A percentile compares a stretch with the other conserved stretches of the same genome.
Evolutionary conservation across 768 basidiomycete species (phyloP).

Genomic region (Tylopilus subfusipes): DNA sequence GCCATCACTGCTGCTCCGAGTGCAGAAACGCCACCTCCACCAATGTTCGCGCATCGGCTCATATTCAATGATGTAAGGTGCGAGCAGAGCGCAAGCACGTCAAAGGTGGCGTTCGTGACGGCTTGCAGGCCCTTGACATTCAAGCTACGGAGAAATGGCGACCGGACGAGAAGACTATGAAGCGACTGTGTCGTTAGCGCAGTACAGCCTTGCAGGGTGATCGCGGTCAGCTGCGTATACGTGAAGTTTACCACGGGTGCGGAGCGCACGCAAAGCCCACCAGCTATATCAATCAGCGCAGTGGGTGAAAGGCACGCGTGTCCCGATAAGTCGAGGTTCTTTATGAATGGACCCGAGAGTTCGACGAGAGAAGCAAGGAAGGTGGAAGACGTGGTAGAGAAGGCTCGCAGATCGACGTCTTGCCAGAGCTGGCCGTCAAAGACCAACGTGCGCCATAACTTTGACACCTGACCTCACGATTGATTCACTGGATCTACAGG

Average conservation of each 20-base stretch:
- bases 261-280: constrained; percentile 48
- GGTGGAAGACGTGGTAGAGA: constrained; percentile 51
- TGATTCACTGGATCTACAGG: constrained; percentile 11
- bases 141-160: constrained; percentile 54
- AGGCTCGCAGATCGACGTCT: constrained; percentile 57
- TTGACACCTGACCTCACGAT: constrained; percentile 58
- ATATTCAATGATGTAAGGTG: constrained; percentile 61
- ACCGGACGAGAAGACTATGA: constrained; percentile 64
- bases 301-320: constrained; percentile 49
- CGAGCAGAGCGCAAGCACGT: constrained; percentile 58
- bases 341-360: constrained; percentile 62
- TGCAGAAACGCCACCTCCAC: constrained; percentile 55
- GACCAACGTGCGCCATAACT: constrained; percentile 67
- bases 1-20: constrained; percentile 43
- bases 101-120: constrained; percentile 74
- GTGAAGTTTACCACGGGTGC: constrained; percentile 28
- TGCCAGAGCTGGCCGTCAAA: constrained; percentile 89
- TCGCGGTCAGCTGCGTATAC: constrained; percentile 63
- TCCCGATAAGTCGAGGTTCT: constrained; percentile 58
- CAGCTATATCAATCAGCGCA: constrained; percentile 50
- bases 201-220: constrained; percentile 74
- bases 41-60: constrained; percentile 66
- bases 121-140: constrained; percentile 64
- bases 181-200: constrained; percentile 63
- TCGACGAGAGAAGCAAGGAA: constrained; percentile 52